phyloP scores from a whole-genome alignment of 176 grass and related monocot genomes.

The Dactylis glomerata region DNA sequence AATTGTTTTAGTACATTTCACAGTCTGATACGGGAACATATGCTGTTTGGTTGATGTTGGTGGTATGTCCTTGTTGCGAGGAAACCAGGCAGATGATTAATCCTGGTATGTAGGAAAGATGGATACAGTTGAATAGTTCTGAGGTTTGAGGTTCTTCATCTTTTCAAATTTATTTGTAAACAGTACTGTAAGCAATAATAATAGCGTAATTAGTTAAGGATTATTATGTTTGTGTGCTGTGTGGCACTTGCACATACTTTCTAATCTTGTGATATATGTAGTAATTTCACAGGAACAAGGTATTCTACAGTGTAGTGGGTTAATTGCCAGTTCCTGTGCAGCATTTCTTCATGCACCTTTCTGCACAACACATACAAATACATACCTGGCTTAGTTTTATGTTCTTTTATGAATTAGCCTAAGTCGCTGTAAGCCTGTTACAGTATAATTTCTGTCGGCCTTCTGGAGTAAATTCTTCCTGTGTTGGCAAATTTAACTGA shows the following conservation, averaged over 20 bases:
- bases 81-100: neutral
- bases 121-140: neutral
- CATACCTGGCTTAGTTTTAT: constrained; percentile 1
- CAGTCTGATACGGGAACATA: constrained; percentile 6
- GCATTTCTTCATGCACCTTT: neutral
- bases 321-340: neutral
- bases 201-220: neutral
- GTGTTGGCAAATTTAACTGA: neutral
- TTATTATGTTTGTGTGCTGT: no score
- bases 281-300: neutral
- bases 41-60: constrained; percentile 11
- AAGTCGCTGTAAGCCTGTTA: neutral
- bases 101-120: constrained; percentile 1
- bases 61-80: constrained; percentile 1
- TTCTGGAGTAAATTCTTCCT: neutral
- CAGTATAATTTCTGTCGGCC: neutral
- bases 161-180: constrained; percentile 2
- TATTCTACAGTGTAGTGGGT: neutral
- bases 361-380: constrained; percentile 1
- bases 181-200: constrained; percentile 11
- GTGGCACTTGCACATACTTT: neutral
- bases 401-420: neutral
- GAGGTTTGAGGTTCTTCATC: constrained; percentile 5
- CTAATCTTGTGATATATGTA: neutral
- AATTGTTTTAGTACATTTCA: neutral